Evolutionary conservation across 2,329 filamentous ascomycete species (phyloP).

Genomic region (Lomentospora prolificans): DNA sequence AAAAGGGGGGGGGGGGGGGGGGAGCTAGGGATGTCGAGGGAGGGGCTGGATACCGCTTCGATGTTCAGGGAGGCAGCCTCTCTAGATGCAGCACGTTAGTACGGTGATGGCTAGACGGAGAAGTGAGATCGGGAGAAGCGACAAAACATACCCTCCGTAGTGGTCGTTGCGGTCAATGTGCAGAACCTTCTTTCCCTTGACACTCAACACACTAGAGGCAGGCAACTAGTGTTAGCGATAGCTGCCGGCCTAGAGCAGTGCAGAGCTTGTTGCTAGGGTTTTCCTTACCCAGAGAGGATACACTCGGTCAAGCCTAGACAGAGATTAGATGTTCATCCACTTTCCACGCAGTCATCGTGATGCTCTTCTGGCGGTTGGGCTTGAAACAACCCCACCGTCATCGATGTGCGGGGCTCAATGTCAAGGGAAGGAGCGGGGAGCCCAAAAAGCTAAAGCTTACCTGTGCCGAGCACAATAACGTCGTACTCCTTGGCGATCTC

Average conservation of each 20-base stretch:
- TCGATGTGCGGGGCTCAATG: conserved; percentile 18
- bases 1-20: too few species aligned
- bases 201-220: conserved; percentile 71
- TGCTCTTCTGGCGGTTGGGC: background rate
- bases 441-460: conserved; percentile 39
- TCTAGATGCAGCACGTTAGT: conserved; percentile 25
- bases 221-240: background rate
- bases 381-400: conserved; percentile 13
- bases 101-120: conserved; percentile 15
- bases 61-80: conserved; percentile 97
- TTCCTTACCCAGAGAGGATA: conserved; percentile 93
- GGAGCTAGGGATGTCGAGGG: conserved; percentile 9
- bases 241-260: background rate
- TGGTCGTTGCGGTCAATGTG: conserved; percentile 98
- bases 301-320: conserved; percentile 86
- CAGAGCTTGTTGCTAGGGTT: too few species aligned
- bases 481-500: conserved; percentile 98
- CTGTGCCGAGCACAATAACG: conserved; percentile 95
- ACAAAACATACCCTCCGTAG: conserved; percentile 75
- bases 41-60: conserved; percentile 55
- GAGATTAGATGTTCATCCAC: conserved; percentile 15
- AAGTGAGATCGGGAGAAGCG: conserved; percentile 2
- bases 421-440: conserved; percentile 9
- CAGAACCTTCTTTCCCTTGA: conserved; percentile 97
- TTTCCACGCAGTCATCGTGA: background rate